Percentiles rank a stretch among this genome's conserved stretches.
phyloP scores from a whole-genome alignment of 73 alveolate species.

The Tetrahymena malaccensis region DNA sequence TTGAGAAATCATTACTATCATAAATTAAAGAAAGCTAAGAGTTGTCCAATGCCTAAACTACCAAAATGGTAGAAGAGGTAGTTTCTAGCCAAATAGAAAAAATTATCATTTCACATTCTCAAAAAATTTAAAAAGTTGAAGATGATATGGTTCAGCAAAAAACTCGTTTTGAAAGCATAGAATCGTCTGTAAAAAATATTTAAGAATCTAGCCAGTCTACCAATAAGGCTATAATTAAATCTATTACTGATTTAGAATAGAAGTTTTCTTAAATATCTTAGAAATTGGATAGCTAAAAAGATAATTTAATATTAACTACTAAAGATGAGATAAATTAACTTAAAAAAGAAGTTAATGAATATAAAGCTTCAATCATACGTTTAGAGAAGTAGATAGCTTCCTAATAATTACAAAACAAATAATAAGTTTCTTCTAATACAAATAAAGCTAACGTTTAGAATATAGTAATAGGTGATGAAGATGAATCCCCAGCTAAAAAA shows the following conservation, averaged over 20 bases:
- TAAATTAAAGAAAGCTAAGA: background rate
- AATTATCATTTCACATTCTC: background rate
- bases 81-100: background rate
- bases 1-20: background rate
- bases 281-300: background rate
- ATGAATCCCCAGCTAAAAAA: background rate
- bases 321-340: background rate
- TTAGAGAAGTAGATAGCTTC: background rate
- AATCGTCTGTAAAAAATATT: background rate
- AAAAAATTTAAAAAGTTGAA: background rate
- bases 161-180: background rate
- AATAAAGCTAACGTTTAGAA: background rate
- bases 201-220: background rate
- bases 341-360: conserved; percentile 5
- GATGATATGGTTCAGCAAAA: background rate
- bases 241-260: background rate
- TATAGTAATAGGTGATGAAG: background rate
- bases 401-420: background rate
- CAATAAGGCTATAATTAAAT: background rate
- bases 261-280: background rate
- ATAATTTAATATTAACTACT: background rate
- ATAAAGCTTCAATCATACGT: background rate
- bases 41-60: background rate
- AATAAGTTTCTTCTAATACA: background rate
- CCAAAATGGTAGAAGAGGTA: background rate